These are phyloP conservation scores for Quercus ilex DNA, from an alignment of 306 rosid genomes.

Conservation along the genomic window DNA sequence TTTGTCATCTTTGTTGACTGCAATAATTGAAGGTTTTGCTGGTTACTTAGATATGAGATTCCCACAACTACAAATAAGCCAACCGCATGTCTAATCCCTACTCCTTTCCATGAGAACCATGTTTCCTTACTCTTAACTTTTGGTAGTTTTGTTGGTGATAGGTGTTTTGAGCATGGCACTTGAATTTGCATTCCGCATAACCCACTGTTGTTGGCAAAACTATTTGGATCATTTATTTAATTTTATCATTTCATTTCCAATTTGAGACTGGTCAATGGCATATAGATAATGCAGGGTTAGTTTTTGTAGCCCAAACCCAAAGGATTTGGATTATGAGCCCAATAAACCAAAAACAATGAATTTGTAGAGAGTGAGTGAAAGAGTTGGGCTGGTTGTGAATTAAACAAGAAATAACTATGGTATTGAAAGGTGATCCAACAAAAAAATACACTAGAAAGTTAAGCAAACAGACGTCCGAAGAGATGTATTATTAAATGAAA, in stretches of 20 bases:
- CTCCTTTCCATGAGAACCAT: too few relatives aligned
- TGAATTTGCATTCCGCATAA: constrained; percentile 26
- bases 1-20: neutral
- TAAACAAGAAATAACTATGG: too few relatives aligned
- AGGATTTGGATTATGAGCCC: too few relatives aligned
- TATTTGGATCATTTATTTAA: constrained; percentile 15
- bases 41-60: neutral
- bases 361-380: too few relatives aligned
- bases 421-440: too few relatives aligned
- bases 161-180: constrained; percentile 2
- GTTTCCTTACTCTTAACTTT: neutral
- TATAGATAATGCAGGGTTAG: too few relatives aligned
- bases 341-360: too few relatives aligned
- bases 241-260: constrained; percentile 17
- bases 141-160: neutral
- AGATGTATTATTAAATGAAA: too few relatives aligned
- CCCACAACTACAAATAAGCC: constrained; percentile 15
- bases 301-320: too few relatives aligned
- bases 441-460: too few relatives aligned
- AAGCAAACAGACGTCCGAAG: too few relatives aligned
- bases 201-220: constrained; percentile 25
- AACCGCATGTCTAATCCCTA: constrained; percentile 12
- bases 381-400: too few relatives aligned
- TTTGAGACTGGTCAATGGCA: neutral
- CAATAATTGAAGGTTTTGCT: neutral